A percentile compares a stretch with the other conserved stretches of the same genome.
Evolutionary conservation across 345 rosid genomes (phyloP).

Genomic region (Populus davidiana): DNA sequence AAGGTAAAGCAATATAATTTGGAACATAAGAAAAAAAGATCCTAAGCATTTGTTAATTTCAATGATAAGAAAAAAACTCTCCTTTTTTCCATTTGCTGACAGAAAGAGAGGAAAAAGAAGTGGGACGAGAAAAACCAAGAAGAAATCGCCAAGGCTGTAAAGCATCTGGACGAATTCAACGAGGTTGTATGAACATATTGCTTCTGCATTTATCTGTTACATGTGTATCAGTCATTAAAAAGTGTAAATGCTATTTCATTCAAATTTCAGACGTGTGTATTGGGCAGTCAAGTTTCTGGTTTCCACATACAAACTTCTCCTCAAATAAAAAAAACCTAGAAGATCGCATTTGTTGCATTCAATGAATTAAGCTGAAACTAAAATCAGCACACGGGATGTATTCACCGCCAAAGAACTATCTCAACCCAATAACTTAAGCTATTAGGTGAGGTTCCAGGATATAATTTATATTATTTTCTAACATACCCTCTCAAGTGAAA

Average conservation of each 20-base stretch:
- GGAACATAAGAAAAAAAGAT: neutral
- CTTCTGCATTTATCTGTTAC: conserved; percentile 2
- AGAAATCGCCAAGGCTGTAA: conserved; percentile 77
- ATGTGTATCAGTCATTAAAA: neutral
- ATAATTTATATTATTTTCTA: no score
- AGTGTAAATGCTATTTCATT: neutral
- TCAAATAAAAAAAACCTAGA: neutral
- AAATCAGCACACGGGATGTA: conserved; percentile 8
- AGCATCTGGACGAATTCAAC: conserved; percentile 64
- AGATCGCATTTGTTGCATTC: neutral
- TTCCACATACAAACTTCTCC: neutral
- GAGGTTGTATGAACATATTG: conserved; percentile 52
- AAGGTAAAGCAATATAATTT: conserved; percentile 44
- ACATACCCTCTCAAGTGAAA: no score
- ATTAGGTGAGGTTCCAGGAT: no score
- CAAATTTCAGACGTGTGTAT: neutral
- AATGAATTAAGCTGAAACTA: neutral
- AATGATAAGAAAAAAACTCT: neutral
- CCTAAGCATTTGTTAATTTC: neutral
- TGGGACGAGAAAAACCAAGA: conserved; percentile 93
- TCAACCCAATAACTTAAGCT: no score
- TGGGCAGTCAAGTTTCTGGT: neutral
- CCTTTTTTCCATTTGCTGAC: conserved; percentile 5
- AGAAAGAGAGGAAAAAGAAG: conserved; percentile 79
- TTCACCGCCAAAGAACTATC: no score